Conservation (phyloP, 176 grass and related monocot species). For the Oropetium thomaeum region DNA sequence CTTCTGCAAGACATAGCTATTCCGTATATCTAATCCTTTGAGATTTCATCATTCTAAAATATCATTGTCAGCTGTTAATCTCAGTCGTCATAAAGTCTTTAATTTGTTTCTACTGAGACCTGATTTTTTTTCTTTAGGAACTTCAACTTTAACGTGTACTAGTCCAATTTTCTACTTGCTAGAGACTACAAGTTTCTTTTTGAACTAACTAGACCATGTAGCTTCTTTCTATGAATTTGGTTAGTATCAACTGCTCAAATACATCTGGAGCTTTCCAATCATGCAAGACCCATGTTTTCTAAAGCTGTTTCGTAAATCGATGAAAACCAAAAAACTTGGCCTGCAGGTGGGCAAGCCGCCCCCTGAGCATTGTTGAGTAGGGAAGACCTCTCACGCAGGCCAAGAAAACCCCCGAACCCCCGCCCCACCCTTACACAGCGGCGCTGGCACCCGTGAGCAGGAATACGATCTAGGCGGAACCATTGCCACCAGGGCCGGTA, state of each 20-base stretch:
- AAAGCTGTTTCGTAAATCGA: background rate
- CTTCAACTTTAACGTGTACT: background rate
- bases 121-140: background rate
- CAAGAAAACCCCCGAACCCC: no score
- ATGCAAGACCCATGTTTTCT: background rate
- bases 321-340: no score
- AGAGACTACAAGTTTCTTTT: background rate
- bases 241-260: slow-evolving; percentile 4
- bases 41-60: background rate
- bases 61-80: background rate
- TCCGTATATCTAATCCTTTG: background rate
- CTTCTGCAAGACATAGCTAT: background rate
- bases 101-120: background rate
- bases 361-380: no score
- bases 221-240: background rate
- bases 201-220: background rate
- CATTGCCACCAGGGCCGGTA: no score
- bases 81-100: background rate
- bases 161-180: slow-evolving; percentile 38
- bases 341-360: no score
- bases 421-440: no score
- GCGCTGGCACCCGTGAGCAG: no score
- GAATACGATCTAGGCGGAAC: no score
- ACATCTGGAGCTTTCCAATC: background rate
- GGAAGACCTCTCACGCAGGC: no score